phyloP scores from a whole-genome alignment of 2,329 filamentous ascomycete species.

The Chrysoporthe austroafricana region DNA sequence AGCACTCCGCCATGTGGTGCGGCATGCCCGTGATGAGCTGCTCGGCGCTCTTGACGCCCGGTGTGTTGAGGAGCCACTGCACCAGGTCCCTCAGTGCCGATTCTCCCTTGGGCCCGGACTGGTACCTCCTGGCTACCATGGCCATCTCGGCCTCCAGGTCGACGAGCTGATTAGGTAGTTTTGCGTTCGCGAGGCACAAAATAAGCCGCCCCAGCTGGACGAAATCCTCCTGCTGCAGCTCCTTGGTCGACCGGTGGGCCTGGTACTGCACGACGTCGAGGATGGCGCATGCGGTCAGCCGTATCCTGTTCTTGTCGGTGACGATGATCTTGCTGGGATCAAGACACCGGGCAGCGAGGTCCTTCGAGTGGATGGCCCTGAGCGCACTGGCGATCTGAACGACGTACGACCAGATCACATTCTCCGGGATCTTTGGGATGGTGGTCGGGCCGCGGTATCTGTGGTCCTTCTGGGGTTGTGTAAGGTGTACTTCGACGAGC shows the following conservation, averaged over 20 bases:
- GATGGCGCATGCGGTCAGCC: slow-evolving; percentile 85
- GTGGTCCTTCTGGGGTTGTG: slow-evolving; percentile 46
- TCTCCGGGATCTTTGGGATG: slow-evolving; percentile 66
- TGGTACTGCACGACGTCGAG: slow-evolving; percentile 89
- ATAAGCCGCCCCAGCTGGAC: slow-evolving; percentile 82
- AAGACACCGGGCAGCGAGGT: slow-evolving; percentile 83
- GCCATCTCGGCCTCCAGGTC: slow-evolving; percentile 62
- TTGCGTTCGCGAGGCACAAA: slow-evolving; percentile 78
- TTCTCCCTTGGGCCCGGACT: slow-evolving; percentile 25
- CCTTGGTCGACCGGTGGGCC: slow-evolving; percentile 65
- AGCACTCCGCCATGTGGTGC: slow-evolving; percentile 72
- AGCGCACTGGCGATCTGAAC: slow-evolving; percentile 89
- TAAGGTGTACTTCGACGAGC: slow-evolving; percentile 79
- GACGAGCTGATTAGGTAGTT: slow-evolving; percentile 49
- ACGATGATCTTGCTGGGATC: slow-evolving; percentile 87
- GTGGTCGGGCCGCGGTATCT: slow-evolving; percentile 40
- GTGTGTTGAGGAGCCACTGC: slow-evolving; percentile 73
- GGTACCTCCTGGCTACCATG: slow-evolving; percentile 24
- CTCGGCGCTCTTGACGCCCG: slow-evolving; percentile 72
- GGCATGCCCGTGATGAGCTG: slow-evolving; percentile 80
- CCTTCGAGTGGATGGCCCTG: slow-evolving; percentile 79
- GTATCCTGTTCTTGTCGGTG: slow-evolving; percentile 87
- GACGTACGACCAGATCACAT: slow-evolving; percentile 86
- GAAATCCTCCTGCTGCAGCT: slow-evolving; percentile 88
- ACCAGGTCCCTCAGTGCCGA: slow-evolving; percentile 76